Evolutionary conservation across 1,284 basidiomycete genomes (phyloP).

Genomic region (Austropuccinia psidii): DNA sequence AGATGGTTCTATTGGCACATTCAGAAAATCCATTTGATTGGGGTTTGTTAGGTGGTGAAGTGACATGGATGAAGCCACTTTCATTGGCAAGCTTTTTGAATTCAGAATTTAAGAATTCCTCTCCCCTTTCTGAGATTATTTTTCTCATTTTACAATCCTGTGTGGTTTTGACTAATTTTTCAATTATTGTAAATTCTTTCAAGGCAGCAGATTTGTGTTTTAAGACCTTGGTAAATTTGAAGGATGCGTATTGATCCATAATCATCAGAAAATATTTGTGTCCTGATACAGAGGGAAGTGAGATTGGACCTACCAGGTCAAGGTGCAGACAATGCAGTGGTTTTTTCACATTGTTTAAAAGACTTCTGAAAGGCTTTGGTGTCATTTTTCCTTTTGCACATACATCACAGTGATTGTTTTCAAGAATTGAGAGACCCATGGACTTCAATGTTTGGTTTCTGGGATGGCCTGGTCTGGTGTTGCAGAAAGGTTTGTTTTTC

Average conservation of each 20-base stretch:
- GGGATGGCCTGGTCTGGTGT: too few species aligned
- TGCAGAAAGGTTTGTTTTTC: too few species aligned
- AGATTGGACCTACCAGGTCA: slow-evolving; percentile 1
- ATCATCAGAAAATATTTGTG: neutral
- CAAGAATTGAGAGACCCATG: too few species aligned
- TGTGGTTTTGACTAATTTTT: too few species aligned
- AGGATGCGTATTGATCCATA: neutral
- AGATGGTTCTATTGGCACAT: slow-evolving; percentile 44
- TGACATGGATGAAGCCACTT: slow-evolving; percentile 45
- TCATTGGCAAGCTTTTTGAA: slow-evolving; percentile 43
- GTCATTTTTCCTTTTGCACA: too few species aligned
- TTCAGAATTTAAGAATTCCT: slow-evolving; percentile 42
- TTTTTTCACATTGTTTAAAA: neutral
- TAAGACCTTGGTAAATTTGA: neutral
- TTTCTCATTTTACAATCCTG: neutral
- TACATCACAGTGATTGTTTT: too few species aligned
- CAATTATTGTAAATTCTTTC: too few species aligned
- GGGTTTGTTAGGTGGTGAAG: slow-evolving; percentile 49
- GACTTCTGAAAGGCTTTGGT: neutral
- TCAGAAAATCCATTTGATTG: slow-evolving; percentile 46
- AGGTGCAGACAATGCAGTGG: neutral
- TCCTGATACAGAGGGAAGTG: neutral
- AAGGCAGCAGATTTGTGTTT: neutral
- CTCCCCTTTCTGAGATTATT: slow-evolving; percentile 44
- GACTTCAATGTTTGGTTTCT: too few species aligned